These are phyloP conservation scores for Edaphochlamys debaryana DNA, from an alignment of 139 green algal genomes.

Conservation along the genomic window DNA sequence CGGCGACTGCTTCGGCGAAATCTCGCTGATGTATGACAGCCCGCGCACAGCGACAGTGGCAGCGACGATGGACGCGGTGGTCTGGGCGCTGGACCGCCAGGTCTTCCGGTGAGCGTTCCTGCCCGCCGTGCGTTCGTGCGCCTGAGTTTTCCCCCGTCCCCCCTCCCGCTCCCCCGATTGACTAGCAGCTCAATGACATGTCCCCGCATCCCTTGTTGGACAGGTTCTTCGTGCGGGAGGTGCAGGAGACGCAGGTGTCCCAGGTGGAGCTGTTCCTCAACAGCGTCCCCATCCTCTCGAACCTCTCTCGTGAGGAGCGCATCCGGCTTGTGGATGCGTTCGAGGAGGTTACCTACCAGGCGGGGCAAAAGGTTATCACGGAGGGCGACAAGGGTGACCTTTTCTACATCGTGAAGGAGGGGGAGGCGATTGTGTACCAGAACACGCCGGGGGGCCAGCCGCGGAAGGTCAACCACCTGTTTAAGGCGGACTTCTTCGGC, in stretches of 20 bases:
- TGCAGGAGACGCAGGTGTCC: conserved; percentile 66
- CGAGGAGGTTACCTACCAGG: conserved; percentile 68
- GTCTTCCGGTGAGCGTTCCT: conserved; percentile 79
- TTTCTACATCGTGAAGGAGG: conserved; percentile 97
- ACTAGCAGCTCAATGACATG: too few relatives aligned
- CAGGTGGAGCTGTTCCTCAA: conserved; percentile 95
- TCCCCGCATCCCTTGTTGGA: too few relatives aligned
- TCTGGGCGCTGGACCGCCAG: conserved; percentile 92
- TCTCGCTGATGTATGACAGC: conserved; percentile 92
- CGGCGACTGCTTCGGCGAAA: conserved; percentile 92
- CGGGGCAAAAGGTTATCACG: conserved; percentile 62
- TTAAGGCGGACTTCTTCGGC: conserved; percentile 94
- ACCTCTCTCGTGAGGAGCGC: conserved; percentile 84
- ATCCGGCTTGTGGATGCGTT: conserved; percentile 84
- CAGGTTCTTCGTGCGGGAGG: conserved; percentile 82
- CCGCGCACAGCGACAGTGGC: conserved; percentile 90
- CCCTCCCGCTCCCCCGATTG: too few relatives aligned
- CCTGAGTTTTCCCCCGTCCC: background rate
- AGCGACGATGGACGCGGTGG: conserved; percentile 80
- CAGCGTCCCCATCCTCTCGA: conserved; percentile 84
- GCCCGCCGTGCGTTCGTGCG: background rate
- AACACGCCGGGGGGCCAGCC: conserved; percentile 59
- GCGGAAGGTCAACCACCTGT: conserved; percentile 93
- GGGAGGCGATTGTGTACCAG: conserved; percentile 89
- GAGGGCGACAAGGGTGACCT: conserved; percentile 86